phyloP scores from a whole-genome alignment of 148 eudicot species.

The Rheum nobile region DNA sequence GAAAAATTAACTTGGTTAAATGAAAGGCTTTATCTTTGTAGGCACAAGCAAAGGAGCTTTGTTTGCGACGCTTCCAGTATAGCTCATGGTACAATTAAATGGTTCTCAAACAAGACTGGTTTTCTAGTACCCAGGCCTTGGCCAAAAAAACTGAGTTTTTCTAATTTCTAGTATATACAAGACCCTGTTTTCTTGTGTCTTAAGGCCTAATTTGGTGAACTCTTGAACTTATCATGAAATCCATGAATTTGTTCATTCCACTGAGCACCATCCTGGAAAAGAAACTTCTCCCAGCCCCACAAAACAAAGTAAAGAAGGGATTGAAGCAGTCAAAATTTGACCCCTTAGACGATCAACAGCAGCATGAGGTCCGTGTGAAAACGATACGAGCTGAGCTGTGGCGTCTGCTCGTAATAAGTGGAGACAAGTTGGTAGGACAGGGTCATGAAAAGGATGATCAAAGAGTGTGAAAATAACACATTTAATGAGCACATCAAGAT shows the following conservation, averaged over 20 bases:
- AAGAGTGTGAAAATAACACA: background rate
- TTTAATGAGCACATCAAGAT: background rate
- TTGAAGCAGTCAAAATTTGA: background rate
- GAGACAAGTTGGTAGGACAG: background rate
- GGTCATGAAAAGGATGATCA: background rate
- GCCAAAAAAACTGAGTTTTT: too few relatives aligned
- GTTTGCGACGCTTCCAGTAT: too few relatives aligned
- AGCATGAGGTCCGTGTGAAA: background rate
- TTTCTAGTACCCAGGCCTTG: too few relatives aligned
- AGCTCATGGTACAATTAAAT: too few relatives aligned
- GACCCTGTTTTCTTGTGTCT: background rate
- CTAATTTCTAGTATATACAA: too few relatives aligned
- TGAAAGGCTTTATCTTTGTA: too few relatives aligned
- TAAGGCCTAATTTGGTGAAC: background rate
- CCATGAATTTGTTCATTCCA: background rate
- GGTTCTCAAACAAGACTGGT: too few relatives aligned
- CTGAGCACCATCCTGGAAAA: background rate
- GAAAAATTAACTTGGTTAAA: too few relatives aligned
- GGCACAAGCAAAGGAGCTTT: too few relatives aligned
- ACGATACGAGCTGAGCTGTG: background rate
- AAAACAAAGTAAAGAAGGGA: background rate
- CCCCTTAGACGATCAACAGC: background rate
- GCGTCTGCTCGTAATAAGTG: background rate
- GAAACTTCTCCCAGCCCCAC: background rate
- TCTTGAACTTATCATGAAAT: background rate